Base-by-base conservation (phyloP, 2,329 filamentous ascomycete genomes). In the Alternaria solani region DNA sequence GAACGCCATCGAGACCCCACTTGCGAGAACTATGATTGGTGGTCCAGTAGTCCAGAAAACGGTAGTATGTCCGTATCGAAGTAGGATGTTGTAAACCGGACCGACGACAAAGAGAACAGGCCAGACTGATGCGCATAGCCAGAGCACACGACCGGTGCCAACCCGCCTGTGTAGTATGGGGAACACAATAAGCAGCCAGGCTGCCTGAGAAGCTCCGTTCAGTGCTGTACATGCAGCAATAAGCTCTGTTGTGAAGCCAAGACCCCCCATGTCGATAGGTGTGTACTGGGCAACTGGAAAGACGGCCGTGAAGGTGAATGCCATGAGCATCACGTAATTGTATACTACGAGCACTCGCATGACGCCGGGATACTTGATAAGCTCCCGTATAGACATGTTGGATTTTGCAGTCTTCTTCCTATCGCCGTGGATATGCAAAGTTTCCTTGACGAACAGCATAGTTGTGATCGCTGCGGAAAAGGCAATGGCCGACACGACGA, bases 161-260 rank as follows among this genome's bases (percentile, higher is more conserved):
- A 88, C 75, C 20, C 86, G 85, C 36, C 78, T 81, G 71, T 94
- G 91, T 1, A 94, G 75, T 0, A 82, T 80, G 1, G 91, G 91
- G 71, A 94, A 94, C 32, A 85, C 81, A 14, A 92, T 63, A 0
- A 94, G 81, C 2, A 93, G 85, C 91, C 91, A 94, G 7, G 86
- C 58, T 1, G 90, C 87, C 75, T 94, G 92, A 4, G 86, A 83
- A 16, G 86, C 78, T 12, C 92, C 92, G 23, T 84, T 85, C 1
- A 89, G 58, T 1, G 83, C 87, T 79, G 94, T 85, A 78, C 89
- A 86, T 2, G 88, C 67, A 1, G 89, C 89, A 63, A 93, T 94
- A 53, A 87, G 83, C 4, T 85, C 72, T 0, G 89, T 81, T 0
- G 82, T 78, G 74, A 93, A 89, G 3, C 83, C 86, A 48, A 88